Base-by-base conservation (phyloP, 805 yeast species). In the Saccharomycopsis olivae region DNA sequence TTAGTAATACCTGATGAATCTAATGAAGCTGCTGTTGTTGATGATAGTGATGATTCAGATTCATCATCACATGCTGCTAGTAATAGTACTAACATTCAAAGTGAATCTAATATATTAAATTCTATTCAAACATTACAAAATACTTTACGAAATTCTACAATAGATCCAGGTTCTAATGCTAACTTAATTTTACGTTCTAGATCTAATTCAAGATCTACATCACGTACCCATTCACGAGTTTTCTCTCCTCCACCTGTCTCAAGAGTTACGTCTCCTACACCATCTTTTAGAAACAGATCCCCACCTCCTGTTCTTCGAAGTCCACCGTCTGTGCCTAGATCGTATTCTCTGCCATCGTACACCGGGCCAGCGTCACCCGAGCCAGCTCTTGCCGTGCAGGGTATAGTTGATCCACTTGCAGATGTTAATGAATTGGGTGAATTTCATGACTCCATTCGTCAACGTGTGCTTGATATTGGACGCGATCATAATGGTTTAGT, bases 231-330 rank as follows among this genome's bases (percentile, higher is more conserved):
- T 10, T 37, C 41, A 10, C 14, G 44, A 17, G 24, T 41, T 11
- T 33, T 41, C 27, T 41, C 44, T 6, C 44, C 44, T 4, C 44
- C 44, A 1, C 44, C 44, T 15, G 5, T 32, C 13, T 31, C 41
- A 14, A 35, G 40, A 14, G 35, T 29, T 11, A 19, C 37, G 9
- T 36, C 44, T 5, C 40, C 41, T 9, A 28, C 31, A 10, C 15
- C 15, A 28, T 28, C 31, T 9, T 28, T 14, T 14, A 28, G 31
- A 28, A n/a, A n/a, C n/a, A n/a, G n/a, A n/a, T n/a, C n/a, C n/a
- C n/a, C n/a, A n/a, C n/a, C n/a, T n/a, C n/a, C 27, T n/a, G 27
- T 24, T 20, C 18, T 20, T 24, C 5, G 27, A 13, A 13, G 20
- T 32, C 14, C 18, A 18, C n/a, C 25, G 18, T 20, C 21, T 32